Evolutionary conservation across 257 asterid genomes (phyloP).

Genomic region (Plantago elongata): DNA sequence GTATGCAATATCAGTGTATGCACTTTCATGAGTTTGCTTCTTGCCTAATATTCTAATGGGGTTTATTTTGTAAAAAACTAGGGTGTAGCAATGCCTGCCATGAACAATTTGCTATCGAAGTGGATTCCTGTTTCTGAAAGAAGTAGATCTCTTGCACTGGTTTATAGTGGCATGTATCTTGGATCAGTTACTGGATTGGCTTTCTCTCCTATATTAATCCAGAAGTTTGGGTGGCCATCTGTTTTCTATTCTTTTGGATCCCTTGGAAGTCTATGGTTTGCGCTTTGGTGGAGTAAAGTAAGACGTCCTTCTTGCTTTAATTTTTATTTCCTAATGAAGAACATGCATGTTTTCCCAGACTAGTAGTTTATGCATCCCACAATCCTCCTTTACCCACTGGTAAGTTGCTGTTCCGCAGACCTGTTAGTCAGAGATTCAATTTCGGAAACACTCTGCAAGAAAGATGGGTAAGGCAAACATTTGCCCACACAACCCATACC

Average conservation of each 20-base stretch:
- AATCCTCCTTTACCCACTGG: no score
- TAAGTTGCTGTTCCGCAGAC: no score
- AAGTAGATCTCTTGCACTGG: constrained; percentile 97
- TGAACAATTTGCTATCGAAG: constrained; percentile 86
- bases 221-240: constrained; percentile 89
- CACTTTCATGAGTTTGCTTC: no score
- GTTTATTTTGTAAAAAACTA: constrained; percentile 17
- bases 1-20: no score
- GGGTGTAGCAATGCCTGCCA: constrained; percentile 97
- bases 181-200: constrained; percentile 97
- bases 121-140: constrained; percentile 99
- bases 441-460: no score
- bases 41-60: constrained; percentile 8
- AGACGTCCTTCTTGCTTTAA: constrained; percentile 28
- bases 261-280: constrained; percentile 90
- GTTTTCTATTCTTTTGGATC: constrained; percentile 94
- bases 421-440: no score
- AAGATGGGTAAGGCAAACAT: no score
- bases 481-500: no score
- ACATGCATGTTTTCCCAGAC: no score
- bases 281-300: constrained; percentile 89
- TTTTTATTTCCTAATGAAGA: background rate
- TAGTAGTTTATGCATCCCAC: no score
- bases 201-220: constrained; percentile 74
- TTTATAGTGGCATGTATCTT: constrained; percentile 98